Conservation (phyloP, 1,284 basidiomycete genomes). For the Sanghuangporus baumii region DNA sequence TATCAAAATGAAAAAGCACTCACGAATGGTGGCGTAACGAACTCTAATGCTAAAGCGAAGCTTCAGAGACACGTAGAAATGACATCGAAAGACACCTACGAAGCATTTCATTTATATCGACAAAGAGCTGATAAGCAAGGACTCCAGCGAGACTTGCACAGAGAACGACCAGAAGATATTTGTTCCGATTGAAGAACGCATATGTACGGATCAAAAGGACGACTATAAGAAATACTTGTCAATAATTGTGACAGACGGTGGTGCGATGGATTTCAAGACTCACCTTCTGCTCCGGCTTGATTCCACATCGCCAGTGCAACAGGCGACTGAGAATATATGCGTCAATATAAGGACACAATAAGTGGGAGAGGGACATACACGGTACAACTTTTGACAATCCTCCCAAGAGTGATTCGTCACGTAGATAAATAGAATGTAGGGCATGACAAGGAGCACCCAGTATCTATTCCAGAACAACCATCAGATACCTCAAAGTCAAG, state of each 20-base stretch:
- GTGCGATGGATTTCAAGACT: slow-evolving; percentile 21
- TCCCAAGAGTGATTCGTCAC: slow-evolving; percentile 56
- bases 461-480: slow-evolving; percentile 39
- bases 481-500: neutral
- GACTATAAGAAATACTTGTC: slow-evolving; percentile 33
- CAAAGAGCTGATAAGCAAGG: slow-evolving; percentile 73
- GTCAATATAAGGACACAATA: slow-evolving; percentile 13
- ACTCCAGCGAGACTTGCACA: slow-evolving; percentile 59
- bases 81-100: slow-evolving; percentile 36
- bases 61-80: neutral
- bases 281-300: slow-evolving; percentile 73
- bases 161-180: slow-evolving; percentile 55
- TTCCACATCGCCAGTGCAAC: slow-evolving; percentile 80
- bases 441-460: slow-evolving; percentile 72
- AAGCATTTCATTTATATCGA: slow-evolving; percentile 69
- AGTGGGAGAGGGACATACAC: slow-evolving; percentile 32
- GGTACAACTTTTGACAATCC: slow-evolving; percentile 62
- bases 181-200: slow-evolving; percentile 75
- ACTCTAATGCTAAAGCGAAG: slow-evolving; percentile 52
- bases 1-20: slow-evolving; percentile 18
- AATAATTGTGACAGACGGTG: neutral
- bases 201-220: slow-evolving; percentile 77
- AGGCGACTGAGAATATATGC: slow-evolving; percentile 46
- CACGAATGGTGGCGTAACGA: slow-evolving; percentile 57
- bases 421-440: slow-evolving; percentile 69